Percentiles rank a stretch among this genome's conserved stretches.
phyloP scores from a whole-genome alignment of 495 filamentous ascomycete genomes.

The Lepidopterella palustris region DNA sequence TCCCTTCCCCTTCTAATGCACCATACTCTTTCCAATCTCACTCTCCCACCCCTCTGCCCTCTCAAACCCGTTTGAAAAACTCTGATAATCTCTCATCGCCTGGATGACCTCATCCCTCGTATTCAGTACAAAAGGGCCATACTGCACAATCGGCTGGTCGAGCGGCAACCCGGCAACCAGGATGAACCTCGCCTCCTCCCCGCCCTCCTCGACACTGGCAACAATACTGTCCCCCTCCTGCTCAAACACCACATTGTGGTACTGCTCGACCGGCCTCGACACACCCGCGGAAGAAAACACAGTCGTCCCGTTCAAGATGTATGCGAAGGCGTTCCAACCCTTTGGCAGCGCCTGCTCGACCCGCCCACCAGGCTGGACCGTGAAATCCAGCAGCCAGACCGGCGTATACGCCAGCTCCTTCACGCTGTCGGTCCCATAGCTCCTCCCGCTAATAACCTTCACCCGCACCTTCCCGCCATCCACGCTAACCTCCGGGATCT shows the following conservation, averaged over 20 bases:
- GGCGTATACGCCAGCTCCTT: conserved; percentile 91
- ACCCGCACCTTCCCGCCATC: conserved; percentile 69
- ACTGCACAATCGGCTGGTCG: conserved; percentile 90
- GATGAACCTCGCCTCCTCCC: conserved; percentile 64
- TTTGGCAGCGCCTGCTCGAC: conserved; percentile 66
- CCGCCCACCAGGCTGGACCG: conserved; percentile 70
- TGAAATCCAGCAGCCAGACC: conserved; percentile 85
- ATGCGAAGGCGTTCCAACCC: conserved; percentile 89
- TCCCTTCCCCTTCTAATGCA: too few relatives aligned
- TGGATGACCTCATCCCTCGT: conserved; percentile 80
- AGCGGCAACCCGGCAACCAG: conserved; percentile 80
- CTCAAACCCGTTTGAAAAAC: conserved; percentile 83
- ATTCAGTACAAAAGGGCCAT: conserved; percentile 88
- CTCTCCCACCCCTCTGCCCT: conserved; percentile 75
- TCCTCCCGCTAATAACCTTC: conserved; percentile 84
- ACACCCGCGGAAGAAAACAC: conserved; percentile 57
- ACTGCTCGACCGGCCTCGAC: conserved; percentile 56
- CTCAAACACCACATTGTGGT: conserved; percentile 87
- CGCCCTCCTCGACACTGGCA: conserved; percentile 61
- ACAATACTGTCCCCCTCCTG: conserved; percentile 66
- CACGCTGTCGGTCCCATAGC: conserved; percentile 75
- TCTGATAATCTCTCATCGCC: conserved; percentile 84
- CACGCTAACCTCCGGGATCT: conserved; percentile 64
- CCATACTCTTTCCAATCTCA: conserved; percentile 87
- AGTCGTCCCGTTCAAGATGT: conserved; percentile 65